Evolutionary conservation across 1,284 basidiomycete genomes (phyloP), one percentile per base, ranked within the genome.

Genomic region (Ustilago trichophora): DNA sequence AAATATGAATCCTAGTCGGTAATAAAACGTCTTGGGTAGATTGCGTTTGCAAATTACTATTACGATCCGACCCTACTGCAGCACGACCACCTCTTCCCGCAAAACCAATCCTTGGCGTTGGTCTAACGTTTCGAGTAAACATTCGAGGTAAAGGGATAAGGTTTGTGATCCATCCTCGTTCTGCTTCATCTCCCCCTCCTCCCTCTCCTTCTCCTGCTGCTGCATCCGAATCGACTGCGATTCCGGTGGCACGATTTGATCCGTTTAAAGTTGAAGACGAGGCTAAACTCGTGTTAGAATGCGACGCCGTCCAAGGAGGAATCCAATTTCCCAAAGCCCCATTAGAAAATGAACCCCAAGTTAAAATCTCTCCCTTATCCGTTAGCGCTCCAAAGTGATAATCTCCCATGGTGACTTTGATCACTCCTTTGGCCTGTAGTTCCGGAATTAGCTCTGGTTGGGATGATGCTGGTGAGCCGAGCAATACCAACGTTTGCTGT

Each of bases 331-430:
- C 93, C 32, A 94, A 84, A 3, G 92, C 92, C 18, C 93, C 92
- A 26, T 83, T 81, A 18, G 87, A 88, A 80, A 88, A 91, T 34
- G 83, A 75, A 13, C 93, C 93, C 92, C 93, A 97, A 7, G 91
- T 90, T 34, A 90, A 84, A 22, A 95, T 84, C 69, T 88, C 86
- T 12, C 93, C 93, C 22, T 85, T 82, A 34, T 87, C 84, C 1
- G 91, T 93, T 62, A 96, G 84, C 0, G 93, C 92, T 22, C 88
- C 90, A 73, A 85, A 88, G 83, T 96, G 93, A 81, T 93, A 94
- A 82, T 96, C 92, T 5, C 93, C 93, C 40, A 92, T 85, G 9
- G 89, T 88, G 51, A 93, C 88, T 51, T 91, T 91, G 64, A 94
- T 92, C 51, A 94, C 86, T 33, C 85, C 84, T 60, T 84, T 86